Evolutionary conservation across 192 early-diverging fungal genomes (phyloP).

Genomic region (Backusella parvicylindrica): DNA sequence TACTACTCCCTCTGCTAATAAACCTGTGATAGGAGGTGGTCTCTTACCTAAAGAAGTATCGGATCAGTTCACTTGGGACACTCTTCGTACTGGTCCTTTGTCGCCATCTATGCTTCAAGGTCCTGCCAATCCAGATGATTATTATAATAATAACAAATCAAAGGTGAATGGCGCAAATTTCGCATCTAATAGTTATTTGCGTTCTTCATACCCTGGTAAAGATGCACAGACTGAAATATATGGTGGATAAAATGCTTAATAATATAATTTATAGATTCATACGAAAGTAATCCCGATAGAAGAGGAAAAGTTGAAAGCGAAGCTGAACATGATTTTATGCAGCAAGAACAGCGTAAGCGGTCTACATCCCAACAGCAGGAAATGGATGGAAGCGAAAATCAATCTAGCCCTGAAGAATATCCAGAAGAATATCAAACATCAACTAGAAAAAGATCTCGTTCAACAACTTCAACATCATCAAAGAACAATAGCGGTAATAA

Average conservation of each 20-base stretch:
- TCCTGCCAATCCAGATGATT: conserved; percentile 42
- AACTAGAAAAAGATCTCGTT: neutral
- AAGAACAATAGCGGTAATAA: conserved; percentile 44
- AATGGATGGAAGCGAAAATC: too few relatives aligned
- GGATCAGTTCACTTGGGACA: conserved; percentile 47
- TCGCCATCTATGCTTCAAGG: conserved; percentile 78
- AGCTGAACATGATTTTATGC: neutral
- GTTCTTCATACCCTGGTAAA: neutral
- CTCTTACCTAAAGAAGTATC: conserved; percentile 32
- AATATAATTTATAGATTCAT: neutral
- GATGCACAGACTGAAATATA: neutral
- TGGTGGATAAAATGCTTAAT: neutral
- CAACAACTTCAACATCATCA: neutral
- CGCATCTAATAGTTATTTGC: neutral
- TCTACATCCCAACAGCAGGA: neutral
- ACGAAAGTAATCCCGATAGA: neutral
- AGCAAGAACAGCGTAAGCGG: conserved; percentile 3
- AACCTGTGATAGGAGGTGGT: neutral
- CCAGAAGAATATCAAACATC: neutral
- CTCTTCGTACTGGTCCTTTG: conserved; percentile 68
- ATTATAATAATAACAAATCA: neutral
- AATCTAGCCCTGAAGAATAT: neutral
- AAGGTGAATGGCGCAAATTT: neutral
- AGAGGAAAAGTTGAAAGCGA: neutral
- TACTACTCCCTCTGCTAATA: neutral